Evolutionary conservation across 1,139 yeast genomes (phyloP).

Genomic region (Pichia sp.): DNA sequence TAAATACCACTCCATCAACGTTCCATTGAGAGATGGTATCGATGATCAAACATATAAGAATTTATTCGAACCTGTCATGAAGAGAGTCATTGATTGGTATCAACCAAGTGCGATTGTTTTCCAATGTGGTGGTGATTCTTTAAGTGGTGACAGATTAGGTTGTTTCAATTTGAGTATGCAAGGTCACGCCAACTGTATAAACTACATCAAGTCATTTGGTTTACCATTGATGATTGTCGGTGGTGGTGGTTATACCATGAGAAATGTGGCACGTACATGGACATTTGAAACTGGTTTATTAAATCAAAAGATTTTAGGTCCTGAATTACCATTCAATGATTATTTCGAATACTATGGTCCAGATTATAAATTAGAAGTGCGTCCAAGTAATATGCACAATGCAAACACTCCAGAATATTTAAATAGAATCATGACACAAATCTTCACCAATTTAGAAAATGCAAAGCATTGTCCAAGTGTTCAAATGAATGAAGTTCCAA

Average conservation of each 20-base stretch:
- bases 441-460: conserved; percentile 74
- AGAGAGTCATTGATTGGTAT: conserved; percentile 52
- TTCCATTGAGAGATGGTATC: conserved; percentile 94
- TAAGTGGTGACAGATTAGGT: conserved; percentile 91
- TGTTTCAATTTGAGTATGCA: conserved; percentile 87
- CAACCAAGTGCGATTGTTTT: conserved; percentile 93
- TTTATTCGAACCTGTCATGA: conserved; percentile 82
- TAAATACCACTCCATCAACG: conserved; percentile 81
- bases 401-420: conserved; percentile 93
- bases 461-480: conserved; percentile 96
- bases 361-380: conserved; percentile 87
- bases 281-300: conserved; percentile 90
- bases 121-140: conserved; percentile 97
- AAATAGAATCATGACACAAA: conserved; percentile 78
- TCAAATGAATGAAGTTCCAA: conserved; percentile 87
- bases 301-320: conserved; percentile 73
- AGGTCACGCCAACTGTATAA: conserved; percentile 96
- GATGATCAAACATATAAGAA: conserved; percentile 93
- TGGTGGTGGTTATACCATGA: conserved; percentile 97
- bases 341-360: conserved; percentile 98
- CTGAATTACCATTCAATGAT: conserved; percentile 92
- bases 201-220: conserved; percentile 80
- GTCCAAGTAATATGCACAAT: conserved; percentile 96
- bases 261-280: conserved; percentile 95
- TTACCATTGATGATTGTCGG: conserved; percentile 90